phyloP scores from a whole-genome alignment of 495 filamentous ascomycete species.

The Durotheca rogersii region DNA sequence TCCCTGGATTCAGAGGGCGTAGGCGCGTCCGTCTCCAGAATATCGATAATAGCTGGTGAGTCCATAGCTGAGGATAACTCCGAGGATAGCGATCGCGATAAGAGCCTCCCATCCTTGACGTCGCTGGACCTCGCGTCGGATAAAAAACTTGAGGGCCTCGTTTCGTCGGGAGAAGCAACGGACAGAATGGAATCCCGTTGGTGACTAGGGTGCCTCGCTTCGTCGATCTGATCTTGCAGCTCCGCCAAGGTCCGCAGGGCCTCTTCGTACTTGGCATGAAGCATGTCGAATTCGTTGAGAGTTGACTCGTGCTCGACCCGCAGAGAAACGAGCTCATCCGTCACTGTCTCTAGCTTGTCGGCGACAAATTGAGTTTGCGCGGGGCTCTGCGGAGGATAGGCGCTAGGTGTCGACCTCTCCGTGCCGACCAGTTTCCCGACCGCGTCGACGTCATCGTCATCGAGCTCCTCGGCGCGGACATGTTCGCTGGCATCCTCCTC shows the following conservation, averaged over 20 bases:
- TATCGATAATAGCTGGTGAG: constrained; percentile 66
- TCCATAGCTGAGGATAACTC: constrained; percentile 93
- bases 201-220: constrained; percentile 65
- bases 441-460: constrained; percentile 1
- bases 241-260: constrained; percentile 77
- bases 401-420: constrained; percentile 23
- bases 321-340: constrained; percentile 88
- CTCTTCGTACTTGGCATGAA: constrained; percentile 88
- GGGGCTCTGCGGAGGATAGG: constrained; percentile 61
- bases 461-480: constrained; percentile 6
- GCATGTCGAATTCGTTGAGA: constrained; percentile 73
- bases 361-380: constrained; percentile 82
- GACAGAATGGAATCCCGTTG: constrained; percentile 56
- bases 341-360: constrained; percentile 90
- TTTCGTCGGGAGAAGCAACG: constrained; percentile 57
- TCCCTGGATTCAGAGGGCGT: constrained; percentile 36
- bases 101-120: constrained; percentile 73
- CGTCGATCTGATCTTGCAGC: constrained; percentile 83
- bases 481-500: constrained; percentile 45
- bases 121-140: constrained; percentile 75
- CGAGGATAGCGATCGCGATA: constrained; percentile 91
- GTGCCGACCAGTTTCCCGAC: constrained; percentile 29
- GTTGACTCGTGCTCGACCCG: constrained; percentile 86
- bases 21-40: constrained; percentile 56
- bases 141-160: constrained; percentile 90